Conservation (phyloP, 1,284 basidiomycete genomes). For the Ceratobasidium sp. region DNA sequence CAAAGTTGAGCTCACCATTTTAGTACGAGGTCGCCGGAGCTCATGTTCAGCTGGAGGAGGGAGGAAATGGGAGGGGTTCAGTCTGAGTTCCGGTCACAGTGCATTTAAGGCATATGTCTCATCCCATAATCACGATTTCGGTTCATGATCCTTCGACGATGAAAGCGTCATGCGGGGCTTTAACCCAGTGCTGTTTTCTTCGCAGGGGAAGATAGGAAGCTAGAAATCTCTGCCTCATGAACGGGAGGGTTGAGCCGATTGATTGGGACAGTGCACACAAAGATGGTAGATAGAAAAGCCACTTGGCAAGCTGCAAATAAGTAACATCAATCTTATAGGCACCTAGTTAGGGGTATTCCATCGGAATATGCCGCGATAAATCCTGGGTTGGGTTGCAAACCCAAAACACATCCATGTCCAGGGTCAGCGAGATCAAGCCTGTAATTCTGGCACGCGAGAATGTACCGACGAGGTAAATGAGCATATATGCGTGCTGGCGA, state of each 20-base stretch:
- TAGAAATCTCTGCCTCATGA: constrained; percentile 29
- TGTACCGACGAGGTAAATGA: background rate
- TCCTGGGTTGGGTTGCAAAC: constrained; percentile 21
- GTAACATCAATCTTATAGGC: constrained; percentile 33
- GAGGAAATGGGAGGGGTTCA: constrained; percentile 8
- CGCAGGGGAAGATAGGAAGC: constrained; percentile 37
- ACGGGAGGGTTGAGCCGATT: constrained; percentile 33
- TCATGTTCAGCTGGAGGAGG: constrained; percentile 27
- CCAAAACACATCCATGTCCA: constrained; percentile 36
- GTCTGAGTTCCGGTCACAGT: background rate
- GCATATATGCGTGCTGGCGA: background rate
- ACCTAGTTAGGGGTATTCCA: constrained; percentile 21
- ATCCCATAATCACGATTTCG: constrained; percentile 39
- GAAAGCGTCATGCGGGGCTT: constrained; percentile 39
- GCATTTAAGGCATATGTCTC: constrained; percentile 30
- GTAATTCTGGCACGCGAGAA: background rate
- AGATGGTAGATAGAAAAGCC: constrained; percentile 41
- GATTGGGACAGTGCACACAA: constrained; percentile 31
- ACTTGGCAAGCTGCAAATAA: constrained; percentile 20
- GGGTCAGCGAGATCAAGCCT: constrained; percentile 33
- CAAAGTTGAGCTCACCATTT: constrained; percentile 16
- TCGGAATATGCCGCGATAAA: constrained; percentile 37
- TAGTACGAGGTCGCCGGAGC: constrained; percentile 29
- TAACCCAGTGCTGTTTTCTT: constrained; percentile 32
- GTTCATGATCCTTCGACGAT: constrained; percentile 22